Evolutionary conservation across 2,329 filamentous ascomycete species (phyloP), one percentile per base, ranked within the genome.

Genomic region (Beauveria australis): DNA sequence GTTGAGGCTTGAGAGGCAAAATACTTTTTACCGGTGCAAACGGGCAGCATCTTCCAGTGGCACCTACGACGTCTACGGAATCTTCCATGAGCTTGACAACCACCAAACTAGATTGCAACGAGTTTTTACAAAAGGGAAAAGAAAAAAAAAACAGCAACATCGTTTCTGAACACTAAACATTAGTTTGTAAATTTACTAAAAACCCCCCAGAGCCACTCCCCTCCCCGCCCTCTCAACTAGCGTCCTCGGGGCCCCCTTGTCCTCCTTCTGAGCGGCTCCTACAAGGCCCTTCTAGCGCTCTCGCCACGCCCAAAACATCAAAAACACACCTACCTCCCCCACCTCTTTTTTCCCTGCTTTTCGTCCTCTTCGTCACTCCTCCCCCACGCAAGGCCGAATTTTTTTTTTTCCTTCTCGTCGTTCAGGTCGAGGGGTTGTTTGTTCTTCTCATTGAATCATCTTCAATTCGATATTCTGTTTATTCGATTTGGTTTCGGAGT

Each of bases 311-410:
- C 43, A 58, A 51, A 58, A 58, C 33, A 41, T 51, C 44, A 58
- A 58, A 58, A 58, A 49, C 44, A 58, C 44, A 37, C 33, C 55
- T 51, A 37, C 24, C 55, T 51, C 55, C 55, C 55, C 55, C 55
- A 58, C 46, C 55, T 33, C 30, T 49, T 58, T 41, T 51, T 41
- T 22, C 33, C 51, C 10, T 19, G 18, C 4, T 33, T 24, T 28
- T 55, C 26, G 37, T 55, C 53, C 12, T 46, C 22, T 12, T 58
- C 46, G 44, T 40, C 54, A 57, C 30, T 48, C 53, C 53, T 56
- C 55, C 53, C 55, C 53, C 30, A 37, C 53, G 43, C 44, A 49
- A 46, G 55, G 19, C 44, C 55, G 51, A 41, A 12, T n/a, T n/a
- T n/a, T 41, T 43, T 30, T 41, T 41, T 43, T 6, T 16, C 18